Conservation (phyloP, 352 stramenopile genomes). For the Elongisporangium undulatum region DNA sequence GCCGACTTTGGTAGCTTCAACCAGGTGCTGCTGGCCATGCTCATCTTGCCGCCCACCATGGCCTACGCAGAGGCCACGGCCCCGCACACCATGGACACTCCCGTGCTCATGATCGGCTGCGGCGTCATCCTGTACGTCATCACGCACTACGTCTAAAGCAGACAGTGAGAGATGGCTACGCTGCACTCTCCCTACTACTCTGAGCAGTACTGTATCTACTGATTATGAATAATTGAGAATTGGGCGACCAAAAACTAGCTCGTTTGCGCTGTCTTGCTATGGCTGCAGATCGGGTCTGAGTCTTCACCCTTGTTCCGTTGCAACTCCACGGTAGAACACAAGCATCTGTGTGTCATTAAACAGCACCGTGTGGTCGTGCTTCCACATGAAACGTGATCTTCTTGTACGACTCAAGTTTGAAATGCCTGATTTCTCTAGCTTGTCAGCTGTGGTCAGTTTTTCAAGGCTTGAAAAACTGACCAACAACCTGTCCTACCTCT, state of each 20-base stretch:
- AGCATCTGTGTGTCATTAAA: too few species aligned
- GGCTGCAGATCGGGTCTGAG: too few species aligned
- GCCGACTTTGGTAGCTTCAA: constrained; percentile 72
- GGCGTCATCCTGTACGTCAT: constrained; percentile 71
- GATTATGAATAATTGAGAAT: neutral
- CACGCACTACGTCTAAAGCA: constrained; percentile 33
- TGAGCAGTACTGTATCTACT: neutral
- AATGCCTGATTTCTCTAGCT: too few species aligned
- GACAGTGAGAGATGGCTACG: neutral
- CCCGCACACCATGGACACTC: constrained; percentile 84
- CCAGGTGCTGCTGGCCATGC: constrained; percentile 72
- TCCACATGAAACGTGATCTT: too few species aligned
- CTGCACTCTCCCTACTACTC: neutral
- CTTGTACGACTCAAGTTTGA: too few species aligned
- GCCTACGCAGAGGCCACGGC: constrained; percentile 80
- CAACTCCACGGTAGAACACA: too few species aligned
- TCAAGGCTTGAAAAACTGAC: too few species aligned
- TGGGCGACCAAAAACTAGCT: neutral
- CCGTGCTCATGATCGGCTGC: constrained; percentile 77
- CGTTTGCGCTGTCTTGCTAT: too few species aligned
- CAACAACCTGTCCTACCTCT: too few species aligned
- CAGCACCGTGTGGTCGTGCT: too few species aligned
- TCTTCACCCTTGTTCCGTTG: too few species aligned
- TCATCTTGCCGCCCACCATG: constrained; percentile 77
- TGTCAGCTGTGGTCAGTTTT: too few species aligned